phyloP scores from a whole-genome alignment of 2,329 filamentous ascomycete genomes.

The Diaporthe humulicola region DNA sequence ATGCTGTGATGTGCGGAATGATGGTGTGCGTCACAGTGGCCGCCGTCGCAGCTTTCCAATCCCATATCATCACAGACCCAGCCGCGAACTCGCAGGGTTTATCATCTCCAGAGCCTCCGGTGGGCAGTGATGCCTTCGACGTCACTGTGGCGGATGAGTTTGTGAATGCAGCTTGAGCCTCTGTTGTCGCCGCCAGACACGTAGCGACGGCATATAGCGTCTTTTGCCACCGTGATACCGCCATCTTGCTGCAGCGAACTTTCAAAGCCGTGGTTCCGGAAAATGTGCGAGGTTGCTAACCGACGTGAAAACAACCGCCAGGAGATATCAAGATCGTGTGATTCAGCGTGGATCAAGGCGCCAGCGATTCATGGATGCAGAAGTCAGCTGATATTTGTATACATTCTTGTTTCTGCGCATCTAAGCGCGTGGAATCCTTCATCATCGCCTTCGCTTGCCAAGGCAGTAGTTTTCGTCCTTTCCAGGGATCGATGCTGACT shows the following conservation, averaged over 20 bases:
- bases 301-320: not conserved
- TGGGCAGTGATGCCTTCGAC: not conserved
- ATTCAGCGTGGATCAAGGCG: not conserved
- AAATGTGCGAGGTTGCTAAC: not conserved
- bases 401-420: not conserved
- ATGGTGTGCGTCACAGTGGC: not conserved
- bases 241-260: not conserved
- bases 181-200: not conserved
- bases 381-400: not conserved
- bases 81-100: conserved; percentile 12
- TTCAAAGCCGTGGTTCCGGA: not conserved
- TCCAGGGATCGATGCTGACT: conserved; percentile 17
- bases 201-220: not conserved
- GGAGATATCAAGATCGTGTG: not conserved
- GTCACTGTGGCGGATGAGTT: conserved; percentile 1
- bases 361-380: not conserved
- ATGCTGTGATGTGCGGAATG: conserved; percentile 9
- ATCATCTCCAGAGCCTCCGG: not conserved
- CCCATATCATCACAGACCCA: conserved; percentile 18
- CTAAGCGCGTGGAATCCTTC: not conserved
- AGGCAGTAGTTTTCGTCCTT: conserved; percentile 4
- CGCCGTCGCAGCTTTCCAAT: conserved; percentile 4
- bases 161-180: not conserved
- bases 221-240: not conserved
- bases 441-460: not conserved